Evolutionary conservation across 345 rosid genomes (phyloP), one percentile per base, ranked within the genome.

Genomic region (Geranium rotundifolium): DNA sequence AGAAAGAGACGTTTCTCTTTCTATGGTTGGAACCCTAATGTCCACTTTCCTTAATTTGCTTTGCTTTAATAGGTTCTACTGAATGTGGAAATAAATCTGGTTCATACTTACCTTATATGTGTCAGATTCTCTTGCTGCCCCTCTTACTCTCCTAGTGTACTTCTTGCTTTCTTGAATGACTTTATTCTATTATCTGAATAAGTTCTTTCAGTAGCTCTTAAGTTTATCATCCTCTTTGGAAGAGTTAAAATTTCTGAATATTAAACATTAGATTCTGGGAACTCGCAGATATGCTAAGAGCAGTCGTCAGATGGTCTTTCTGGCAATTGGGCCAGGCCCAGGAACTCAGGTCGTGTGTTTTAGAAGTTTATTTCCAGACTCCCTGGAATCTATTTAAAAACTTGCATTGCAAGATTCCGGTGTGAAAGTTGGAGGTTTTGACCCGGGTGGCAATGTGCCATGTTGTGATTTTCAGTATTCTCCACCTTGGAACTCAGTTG

Each of bases 251-350:
- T 73, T 79, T 72, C 71, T 72, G 80, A 79, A 72, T 80, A 80
- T 77, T 85, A 72, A 77, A 83, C 70, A 49, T 67, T 79, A 85
- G 88, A 77, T 83, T 83, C 79, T 79, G 84, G 88, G 91, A 83
- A 77, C 75, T 82, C 81, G 81, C 84, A 83, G 85, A 85, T 85
- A 41, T 73, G 77, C 86, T 81, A 81, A 31, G 88, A 81, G 88
- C 81, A 72, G 63, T 80, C 85, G 77, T 73, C 82, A 77, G 84
- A 77, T 79, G 80, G 83, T 77, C 77, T 69, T 76, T 76, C 85
- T 85, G 83, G 84, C 80, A 79, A 70, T 72, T 79, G 81, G 80
- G 87, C 81, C 85, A 76, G 84, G 77, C 80, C 70, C 73, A 67
- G 79, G 84, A 81, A 75, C 78, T 76, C 78, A 73, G 81, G 63